Conservation (phyloP, 2,329 filamentous ascomycete species). For the Alternaria consortialis region DNA sequence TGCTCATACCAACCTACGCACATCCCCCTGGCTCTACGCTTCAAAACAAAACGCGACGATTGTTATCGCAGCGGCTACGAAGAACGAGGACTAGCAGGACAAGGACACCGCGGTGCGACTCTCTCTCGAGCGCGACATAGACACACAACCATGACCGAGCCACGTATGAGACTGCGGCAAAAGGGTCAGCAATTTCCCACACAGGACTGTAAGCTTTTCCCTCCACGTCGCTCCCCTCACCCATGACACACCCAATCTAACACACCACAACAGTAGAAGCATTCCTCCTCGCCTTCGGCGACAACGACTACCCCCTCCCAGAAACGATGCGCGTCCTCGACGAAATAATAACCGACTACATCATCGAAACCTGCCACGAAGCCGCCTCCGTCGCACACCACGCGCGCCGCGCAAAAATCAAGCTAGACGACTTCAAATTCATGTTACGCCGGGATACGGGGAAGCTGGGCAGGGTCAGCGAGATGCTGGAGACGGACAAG, state of each 20-base stretch:
- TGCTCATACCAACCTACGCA: neutral
- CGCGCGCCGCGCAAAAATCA: slow-evolving; percentile 92
- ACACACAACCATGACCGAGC: slow-evolving; percentile 55
- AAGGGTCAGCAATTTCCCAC: slow-evolving; percentile 59
- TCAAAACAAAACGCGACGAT: neutral
- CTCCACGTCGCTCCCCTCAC: neutral
- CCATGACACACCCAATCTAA: neutral
- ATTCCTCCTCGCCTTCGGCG: slow-evolving; percentile 82
- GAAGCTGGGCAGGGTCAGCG: slow-evolving; percentile 88
- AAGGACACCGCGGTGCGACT: neutral
- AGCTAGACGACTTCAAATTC: slow-evolving; percentile 97
- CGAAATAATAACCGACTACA: slow-evolving; percentile 92
- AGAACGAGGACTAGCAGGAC: neutral
- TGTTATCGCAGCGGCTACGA: accelerated
- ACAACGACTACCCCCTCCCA: slow-evolving; percentile 78
- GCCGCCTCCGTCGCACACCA: slow-evolving; percentile 87
- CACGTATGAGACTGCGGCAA: slow-evolving; percentile 58
- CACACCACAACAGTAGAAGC: slow-evolving; percentile 65
- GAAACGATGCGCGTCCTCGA: slow-evolving; percentile 88
- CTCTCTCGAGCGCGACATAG: neutral
- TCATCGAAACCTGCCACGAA: slow-evolving; percentile 91
- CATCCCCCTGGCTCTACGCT: accelerated
- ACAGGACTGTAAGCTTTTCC: slow-evolving; percentile 49
- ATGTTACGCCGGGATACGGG: slow-evolving; percentile 84
- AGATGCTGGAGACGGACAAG: slow-evolving; percentile 87